Evolutionary conservation across 805 yeast genomes (phyloP), one percentile per base, ranked within the genome.

Genomic region (Kazachstania viticola): DNA sequence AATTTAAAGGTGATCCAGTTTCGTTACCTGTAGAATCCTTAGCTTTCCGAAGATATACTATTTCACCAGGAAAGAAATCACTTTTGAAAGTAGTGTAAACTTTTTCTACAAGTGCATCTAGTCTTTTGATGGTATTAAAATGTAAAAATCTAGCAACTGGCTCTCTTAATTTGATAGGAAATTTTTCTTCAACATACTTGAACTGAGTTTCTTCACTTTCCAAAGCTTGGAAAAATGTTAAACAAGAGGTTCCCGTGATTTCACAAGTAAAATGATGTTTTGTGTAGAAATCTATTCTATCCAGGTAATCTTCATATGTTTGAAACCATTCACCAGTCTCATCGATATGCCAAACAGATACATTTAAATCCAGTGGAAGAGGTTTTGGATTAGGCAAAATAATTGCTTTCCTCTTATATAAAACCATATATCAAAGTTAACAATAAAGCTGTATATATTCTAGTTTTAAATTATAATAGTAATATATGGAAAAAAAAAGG

Each of bases 51-150:
- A 85, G 71, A 40, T 67, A 69, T 5, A 85, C 91, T 13, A 65
- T 64, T 54, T 91, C 98, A 8, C 96, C 96, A 0, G 95, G 95
- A 51, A 79, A 91, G 49, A 75, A 91, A 47, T 85, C 94, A 40
- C 67, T 71, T 40, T 79, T 80, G 61, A 88, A 82, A 31, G 65
- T 66, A 38, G 68, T 60, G 50, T 85, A 88, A 14, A 88, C 85
- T 37, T 77, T 79, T 56, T 91, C 98, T 3, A 87, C 95, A 23
- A 91, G 65, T 38, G 72, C 73, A 54, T 88, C 97, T 31, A 91
- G 67, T 43, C 97, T 67, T 22, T 93, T 75, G 11, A 74, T 75
- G 9, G 79, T 68, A 42, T 84, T 79, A 51, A 84, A 85, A 51
- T 87, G 95, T 11, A 88, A 67, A 42, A 69, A 75, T 42, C 94